Base-by-base conservation (phyloP, 495 filamentous ascomycete species). In the Aspergillus sclerotioniger region DNA sequence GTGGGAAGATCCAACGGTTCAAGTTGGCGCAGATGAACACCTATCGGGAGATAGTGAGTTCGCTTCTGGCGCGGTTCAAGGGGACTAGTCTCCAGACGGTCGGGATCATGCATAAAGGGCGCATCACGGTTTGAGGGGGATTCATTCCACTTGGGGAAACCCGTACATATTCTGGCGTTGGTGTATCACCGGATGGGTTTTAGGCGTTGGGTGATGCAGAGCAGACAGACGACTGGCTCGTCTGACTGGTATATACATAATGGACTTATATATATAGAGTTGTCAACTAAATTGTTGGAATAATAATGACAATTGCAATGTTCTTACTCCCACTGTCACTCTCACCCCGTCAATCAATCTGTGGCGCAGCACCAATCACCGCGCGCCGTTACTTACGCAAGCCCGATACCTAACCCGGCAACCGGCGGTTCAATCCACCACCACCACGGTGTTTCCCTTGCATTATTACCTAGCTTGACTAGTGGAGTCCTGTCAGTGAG, bases 1-100 rank as follows among this genome's bases (percentile, higher is more conserved):
- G 84, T 55, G 91, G 91, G 52, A 96, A 96, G 73, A 90, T 92
- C 61, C 73, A 92, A 58, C 81, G 72, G 63, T 77, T 74, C 70
- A 74, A 72, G 51, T 66, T 79, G 28, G 57, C 71, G 1, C 69
- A 79, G 63, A 77, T 79, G 74, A 77, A 77, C 57, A 56, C 67
- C 12, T 79, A 79, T 57, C 67, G 76, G 1, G 71, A 77, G 43
- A 72, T 79, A 57, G 83, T 79, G 6, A 62, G 69, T 1, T 75
- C 73, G 10, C 58, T 78, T 5, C 58, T 76, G n/a, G 65, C 69
- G 17, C 65, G 64, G 6, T 73, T 70, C 35, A 67, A 68, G 28
- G 62, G 68, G 9, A 52, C 63, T 43, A 60, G 58, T 53, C 58
- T 65, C 31, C 62, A 68, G 53, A 53, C 51, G 33, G 59, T 67